Evolutionary conservation across 768 basidiomycete species (phyloP).

Genomic region (Tubosaeta brunneosetosa): DNA sequence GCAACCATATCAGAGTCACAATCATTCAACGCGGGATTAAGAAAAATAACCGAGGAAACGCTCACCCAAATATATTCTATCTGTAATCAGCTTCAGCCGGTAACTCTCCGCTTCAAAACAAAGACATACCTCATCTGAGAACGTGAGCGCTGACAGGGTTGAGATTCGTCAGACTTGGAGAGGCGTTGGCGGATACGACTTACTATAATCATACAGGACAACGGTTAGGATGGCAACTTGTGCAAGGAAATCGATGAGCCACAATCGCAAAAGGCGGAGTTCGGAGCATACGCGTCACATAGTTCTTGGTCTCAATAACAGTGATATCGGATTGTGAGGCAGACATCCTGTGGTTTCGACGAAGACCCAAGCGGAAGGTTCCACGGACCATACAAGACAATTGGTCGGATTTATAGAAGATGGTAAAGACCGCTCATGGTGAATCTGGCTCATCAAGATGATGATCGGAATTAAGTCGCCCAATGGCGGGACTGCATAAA

Average conservation of each 20-base stretch:
- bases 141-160: background rate
- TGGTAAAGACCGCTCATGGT: background rate
- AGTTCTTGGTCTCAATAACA: background rate
- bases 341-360: background rate
- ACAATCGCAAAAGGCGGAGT: background rate
- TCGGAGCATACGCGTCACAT: background rate
- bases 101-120: no score
- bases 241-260: background rate
- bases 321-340: background rate
- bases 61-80: conserved; percentile 4
- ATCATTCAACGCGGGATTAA: no score
- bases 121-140: background rate
- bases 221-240: background rate
- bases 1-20: background rate
- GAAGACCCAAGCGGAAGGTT: background rate
- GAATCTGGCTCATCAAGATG: background rate
- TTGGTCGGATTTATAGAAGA: background rate
- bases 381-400: background rate
- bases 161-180: background rate
- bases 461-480: background rate
- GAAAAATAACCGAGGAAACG: background rate
- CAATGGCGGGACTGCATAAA: background rate
- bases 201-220: conserved; percentile 1
- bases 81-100: background rate
- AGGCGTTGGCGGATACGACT: background rate